Evolutionary conservation across 2,329 filamentous ascomycete genomes (phyloP).

Genomic region (Chrysosporium queenslandicum): DNA sequence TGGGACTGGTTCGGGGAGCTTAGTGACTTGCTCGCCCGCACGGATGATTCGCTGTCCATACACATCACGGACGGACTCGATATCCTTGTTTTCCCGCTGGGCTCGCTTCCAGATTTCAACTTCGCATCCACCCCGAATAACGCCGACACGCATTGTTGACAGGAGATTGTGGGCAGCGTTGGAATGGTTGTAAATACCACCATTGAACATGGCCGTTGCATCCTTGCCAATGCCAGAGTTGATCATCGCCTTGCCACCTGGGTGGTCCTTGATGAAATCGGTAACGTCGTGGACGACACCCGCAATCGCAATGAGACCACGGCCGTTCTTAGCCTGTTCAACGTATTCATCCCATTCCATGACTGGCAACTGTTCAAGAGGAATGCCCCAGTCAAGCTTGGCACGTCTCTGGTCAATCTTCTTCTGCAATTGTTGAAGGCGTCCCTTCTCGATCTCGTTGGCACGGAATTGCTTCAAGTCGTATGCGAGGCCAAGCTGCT

Average conservation of each 20-base stretch:
- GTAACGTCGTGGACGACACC: constrained; percentile 79
- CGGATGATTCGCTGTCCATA: constrained; percentile 73
- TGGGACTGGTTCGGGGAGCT: constrained; percentile 65
- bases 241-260: constrained; percentile 83
- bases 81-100: constrained; percentile 69
- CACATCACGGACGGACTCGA: constrained; percentile 69
- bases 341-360: constrained; percentile 82
- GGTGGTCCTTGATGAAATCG: constrained; percentile 78
- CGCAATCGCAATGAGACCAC: constrained; percentile 64
- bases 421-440: constrained; percentile 81
- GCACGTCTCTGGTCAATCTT: constrained; percentile 81
- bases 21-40: constrained; percentile 76
- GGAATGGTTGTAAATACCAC: constrained; percentile 79
- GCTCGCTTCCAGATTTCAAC: constrained; percentile 90
- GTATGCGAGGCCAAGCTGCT: constrained; percentile 71
- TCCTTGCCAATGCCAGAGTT: constrained; percentile 74
- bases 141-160: constrained; percentile 78
- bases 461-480: constrained; percentile 83
- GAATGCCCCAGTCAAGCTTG: constrained; percentile 74
- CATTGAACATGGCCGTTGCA: constrained; percentile 83
- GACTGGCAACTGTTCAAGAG: constrained; percentile 74
- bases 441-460: constrained; percentile 89
- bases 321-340: constrained; percentile 64
- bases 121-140: constrained; percentile 76
- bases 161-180: constrained; percentile 84